phyloP scores from a whole-genome alignment of 2,329 filamentous ascomycete genomes.

The Ophiostoma novo-ulmi region DNA sequence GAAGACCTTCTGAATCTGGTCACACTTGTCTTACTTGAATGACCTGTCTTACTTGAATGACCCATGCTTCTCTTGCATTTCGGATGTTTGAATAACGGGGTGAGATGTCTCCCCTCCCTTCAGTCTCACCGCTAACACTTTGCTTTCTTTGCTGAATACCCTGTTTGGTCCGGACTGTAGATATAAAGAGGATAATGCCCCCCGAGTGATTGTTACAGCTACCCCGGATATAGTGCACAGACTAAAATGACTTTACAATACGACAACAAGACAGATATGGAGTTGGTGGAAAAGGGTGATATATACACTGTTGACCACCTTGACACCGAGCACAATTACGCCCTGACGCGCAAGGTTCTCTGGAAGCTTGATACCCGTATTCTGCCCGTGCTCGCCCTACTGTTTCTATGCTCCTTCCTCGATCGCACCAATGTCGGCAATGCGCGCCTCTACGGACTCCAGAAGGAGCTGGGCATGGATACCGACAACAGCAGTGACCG shows the following conservation, averaged over 20 bases:
- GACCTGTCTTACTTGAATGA: not conserved
- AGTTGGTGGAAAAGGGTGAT: slow-evolving; percentile 40
- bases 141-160: no score
- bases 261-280: slow-evolving; percentile 30
- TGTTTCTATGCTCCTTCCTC: slow-evolving; percentile 60
- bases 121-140: slow-evolving; percentile 6
- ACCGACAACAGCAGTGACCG: slow-evolving; percentile 44
- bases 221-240: not conserved
- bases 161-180: not conserved
- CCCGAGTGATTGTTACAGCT: not conserved
- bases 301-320: not conserved
- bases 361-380: slow-evolving; percentile 56
- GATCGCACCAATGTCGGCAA: slow-evolving; percentile 72
- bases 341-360: slow-evolving; percentile 42
- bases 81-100: not conserved
- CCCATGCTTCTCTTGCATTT: not conserved
- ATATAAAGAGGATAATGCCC: not conserved
- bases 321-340: slow-evolving; percentile 1
- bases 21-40: not conserved
- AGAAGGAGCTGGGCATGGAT: slow-evolving; percentile 52
- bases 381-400: slow-evolving; percentile 56
- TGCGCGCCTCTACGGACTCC: slow-evolving; percentile 59
- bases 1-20: no score
- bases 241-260: not conserved
- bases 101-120: not conserved